These are phyloP conservation scores for Colletotrichum trifolii DNA, from an alignment of 2,329 filamentous ascomycete species.

Conservation along the genomic window DNA sequence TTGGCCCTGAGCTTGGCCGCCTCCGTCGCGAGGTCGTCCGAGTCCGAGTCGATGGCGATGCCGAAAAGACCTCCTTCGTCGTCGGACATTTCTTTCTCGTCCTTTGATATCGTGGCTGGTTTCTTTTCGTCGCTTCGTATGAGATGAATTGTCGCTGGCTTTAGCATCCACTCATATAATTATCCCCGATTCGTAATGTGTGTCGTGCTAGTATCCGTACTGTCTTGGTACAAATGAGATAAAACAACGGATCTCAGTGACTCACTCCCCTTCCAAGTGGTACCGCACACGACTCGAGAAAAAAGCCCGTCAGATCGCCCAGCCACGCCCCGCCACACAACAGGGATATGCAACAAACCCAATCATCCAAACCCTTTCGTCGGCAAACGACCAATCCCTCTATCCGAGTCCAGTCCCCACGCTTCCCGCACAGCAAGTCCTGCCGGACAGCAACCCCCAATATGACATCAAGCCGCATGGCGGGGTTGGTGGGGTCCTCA, in stretches of 20 bases:
- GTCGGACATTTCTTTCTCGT: slow-evolving; percentile 26
- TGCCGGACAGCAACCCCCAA: slow-evolving; percentile 21
- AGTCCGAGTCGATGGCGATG: slow-evolving; percentile 48
- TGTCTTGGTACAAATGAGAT: too few relatives aligned
- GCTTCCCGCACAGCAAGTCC: slow-evolving; percentile 25
- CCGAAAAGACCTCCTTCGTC: slow-evolving; percentile 47
- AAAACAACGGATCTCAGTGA: too few relatives aligned
- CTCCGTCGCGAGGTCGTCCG: slow-evolving; percentile 40
- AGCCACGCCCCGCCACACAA: too few relatives aligned
- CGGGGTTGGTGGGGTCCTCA: slow-evolving; percentile 25
- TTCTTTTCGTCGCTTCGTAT: too few relatives aligned
- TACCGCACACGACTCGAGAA: too few relatives aligned
- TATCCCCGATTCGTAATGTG: too few relatives aligned
- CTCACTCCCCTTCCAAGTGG: too few relatives aligned
- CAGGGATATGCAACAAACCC: slow-evolving; percentile 8
- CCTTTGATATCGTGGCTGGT: not conserved
- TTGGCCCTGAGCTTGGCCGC: slow-evolving; percentile 39
- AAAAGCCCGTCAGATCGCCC: too few relatives aligned
- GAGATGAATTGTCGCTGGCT: too few relatives aligned
- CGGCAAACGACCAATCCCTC: not conserved
- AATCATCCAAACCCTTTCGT: not conserved
- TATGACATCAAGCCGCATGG: slow-evolving; percentile 38
- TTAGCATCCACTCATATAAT: too few relatives aligned
- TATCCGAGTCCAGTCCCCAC: not conserved
- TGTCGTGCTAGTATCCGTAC: too few relatives aligned